Conservation (phyloP, 306 rosid genomes). For the Delonix regia region DNA sequence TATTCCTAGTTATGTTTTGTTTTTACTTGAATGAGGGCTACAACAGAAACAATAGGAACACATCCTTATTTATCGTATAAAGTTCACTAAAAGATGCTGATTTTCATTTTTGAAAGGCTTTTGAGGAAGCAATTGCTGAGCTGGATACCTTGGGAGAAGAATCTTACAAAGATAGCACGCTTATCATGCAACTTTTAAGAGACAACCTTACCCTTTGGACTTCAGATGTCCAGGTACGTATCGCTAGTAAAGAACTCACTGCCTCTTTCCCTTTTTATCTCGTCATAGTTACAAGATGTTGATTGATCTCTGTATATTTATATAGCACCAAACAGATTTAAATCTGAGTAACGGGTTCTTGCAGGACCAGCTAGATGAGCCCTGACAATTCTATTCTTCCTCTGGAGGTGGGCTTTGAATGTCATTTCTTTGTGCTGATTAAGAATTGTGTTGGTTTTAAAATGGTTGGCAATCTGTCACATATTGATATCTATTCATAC, state of each 20-base stretch:
- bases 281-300: too few relatives aligned
- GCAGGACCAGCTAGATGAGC: conserved; percentile 94
- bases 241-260: conserved; percentile 4
- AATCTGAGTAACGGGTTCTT: conserved; percentile 37
- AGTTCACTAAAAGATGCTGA: conserved; percentile 6
- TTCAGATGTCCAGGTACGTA: conserved; percentile 72
- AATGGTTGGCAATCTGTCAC: conserved; percentile 44
- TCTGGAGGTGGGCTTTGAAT: conserved; percentile 73
- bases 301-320: conserved; percentile 3
- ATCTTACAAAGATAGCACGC: conserved; percentile 91
- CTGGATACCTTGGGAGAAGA: conserved; percentile 88
- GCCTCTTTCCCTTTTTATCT: background rate
- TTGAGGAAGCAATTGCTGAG: conserved; percentile 89
- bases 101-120: conserved; percentile 53
- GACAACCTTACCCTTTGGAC: conserved; percentile 92
- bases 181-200: conserved; percentile 81
- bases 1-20: conserved; percentile 18
- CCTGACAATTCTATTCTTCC: conserved; percentile 62
- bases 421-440: conserved; percentile 57
- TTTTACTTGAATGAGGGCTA: conserved; percentile 18
- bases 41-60: background rate
- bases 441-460: conserved; percentile 51
- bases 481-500: conserved; percentile 41
- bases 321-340: background rate
- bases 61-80: conserved; percentile 23